Evolutionary conservation across 129 eudicot species (phyloP).

Genomic region (Centaurea solstitialis): DNA sequence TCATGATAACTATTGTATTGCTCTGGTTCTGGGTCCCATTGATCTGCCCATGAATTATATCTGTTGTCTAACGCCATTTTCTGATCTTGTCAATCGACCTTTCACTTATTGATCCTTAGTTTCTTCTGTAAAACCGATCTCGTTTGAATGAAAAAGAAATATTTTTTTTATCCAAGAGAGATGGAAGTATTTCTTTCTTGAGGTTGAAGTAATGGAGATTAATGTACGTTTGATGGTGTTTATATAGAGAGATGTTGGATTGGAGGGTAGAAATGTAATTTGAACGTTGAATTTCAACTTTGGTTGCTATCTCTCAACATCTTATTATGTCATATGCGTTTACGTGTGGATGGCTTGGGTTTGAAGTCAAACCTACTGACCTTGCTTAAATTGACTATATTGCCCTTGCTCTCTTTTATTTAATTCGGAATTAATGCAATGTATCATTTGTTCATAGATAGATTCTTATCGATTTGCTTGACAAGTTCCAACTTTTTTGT

Average conservation of each 20-base stretch:
- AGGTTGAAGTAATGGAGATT: neutral
- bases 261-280: conserved; percentile 7
- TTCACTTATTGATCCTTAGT: neutral
- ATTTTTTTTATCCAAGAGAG: neutral
- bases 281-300: conserved; percentile 13
- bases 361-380: neutral
- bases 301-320: neutral
- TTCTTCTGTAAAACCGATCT: neutral
- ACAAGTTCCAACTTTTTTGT: neutral
- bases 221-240: neutral
- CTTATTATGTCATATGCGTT: neutral
- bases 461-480: neutral
- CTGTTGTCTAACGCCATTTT: conserved; percentile 22
- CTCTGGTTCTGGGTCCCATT: conserved; percentile 34
- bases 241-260: conserved; percentile 13
- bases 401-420: neutral
- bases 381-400: neutral
- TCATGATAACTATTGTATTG: conserved; percentile 10
- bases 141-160: neutral
- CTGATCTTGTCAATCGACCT: neutral
- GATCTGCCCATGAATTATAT: conserved; percentile 37
- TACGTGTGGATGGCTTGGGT: conserved; percentile 15
- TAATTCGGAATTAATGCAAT: neutral
- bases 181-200: neutral
- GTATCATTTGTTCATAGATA: neutral